A percentile compares a stretch with the other conserved stretches of the same genome.
phyloP scores from a whole-genome alignment of 306 rosid genomes.

The Prosopis cineraria region DNA sequence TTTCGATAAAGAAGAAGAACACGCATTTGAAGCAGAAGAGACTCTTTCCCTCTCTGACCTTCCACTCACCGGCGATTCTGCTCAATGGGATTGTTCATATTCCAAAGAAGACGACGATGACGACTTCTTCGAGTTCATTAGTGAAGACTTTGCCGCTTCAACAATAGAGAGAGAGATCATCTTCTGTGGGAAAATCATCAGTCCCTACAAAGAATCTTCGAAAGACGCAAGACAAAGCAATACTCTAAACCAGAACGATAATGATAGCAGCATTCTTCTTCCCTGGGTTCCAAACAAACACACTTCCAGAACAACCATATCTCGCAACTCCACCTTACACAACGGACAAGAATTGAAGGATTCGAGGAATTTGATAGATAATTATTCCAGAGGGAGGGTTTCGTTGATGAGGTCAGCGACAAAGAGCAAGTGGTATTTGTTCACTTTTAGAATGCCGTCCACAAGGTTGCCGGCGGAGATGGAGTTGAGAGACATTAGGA shows the following conservation, averaged over 20 bases:
- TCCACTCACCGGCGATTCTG: constrained; percentile 53
- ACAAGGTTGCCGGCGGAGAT: constrained; percentile 51
- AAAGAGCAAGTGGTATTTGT: constrained; percentile 68
- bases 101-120: constrained; percentile 40
- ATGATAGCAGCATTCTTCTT: neutral
- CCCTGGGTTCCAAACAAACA: constrained; percentile 26
- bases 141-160: constrained; percentile 51
- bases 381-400: constrained; percentile 40
- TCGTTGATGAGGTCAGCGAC: constrained; percentile 44
- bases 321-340: neutral
- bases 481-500: constrained; percentile 63
- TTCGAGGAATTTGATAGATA: neutral
- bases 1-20: constrained; percentile 23
- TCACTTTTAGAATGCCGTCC: constrained; percentile 63
- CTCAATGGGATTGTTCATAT: constrained; percentile 45
- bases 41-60: constrained; percentile 76
- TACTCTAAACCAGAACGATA: neutral
- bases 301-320: neutral
- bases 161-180: constrained; percentile 44
- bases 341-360: constrained; percentile 13
- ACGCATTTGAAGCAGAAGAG: constrained; percentile 61
- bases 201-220: constrained; percentile 44
- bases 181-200: constrained; percentile 84
- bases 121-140: constrained; percentile 74
- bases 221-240: neutral